Percentiles rank a stretch among this genome's conserved stretches.
Evolutionary conservation across 2,329 filamentous ascomycete genomes (phyloP).

Genomic region (Arthrobotrys iridis): DNA sequence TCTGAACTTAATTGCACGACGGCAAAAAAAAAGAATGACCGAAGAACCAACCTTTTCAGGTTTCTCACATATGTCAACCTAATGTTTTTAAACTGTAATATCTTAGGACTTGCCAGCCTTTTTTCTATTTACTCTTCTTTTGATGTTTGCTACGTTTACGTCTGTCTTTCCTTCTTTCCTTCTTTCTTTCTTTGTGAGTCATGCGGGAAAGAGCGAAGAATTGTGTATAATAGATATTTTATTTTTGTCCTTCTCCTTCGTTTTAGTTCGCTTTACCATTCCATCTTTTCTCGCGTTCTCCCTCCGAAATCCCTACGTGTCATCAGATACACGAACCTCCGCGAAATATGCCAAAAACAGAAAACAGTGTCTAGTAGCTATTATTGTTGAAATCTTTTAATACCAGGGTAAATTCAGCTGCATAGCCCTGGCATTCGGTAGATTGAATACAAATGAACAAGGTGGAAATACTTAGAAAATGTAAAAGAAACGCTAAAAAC

Average conservation of each 20-base stretch:
- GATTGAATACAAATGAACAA: background rate
- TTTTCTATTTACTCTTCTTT: background rate
- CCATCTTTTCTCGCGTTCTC: background rate
- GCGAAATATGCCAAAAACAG: background rate
- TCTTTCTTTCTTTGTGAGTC: background rate
- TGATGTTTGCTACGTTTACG: background rate
- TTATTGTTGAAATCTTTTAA: conserved; percentile 28
- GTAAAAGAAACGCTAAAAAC: conserved; percentile 43
- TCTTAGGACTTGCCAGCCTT: background rate
- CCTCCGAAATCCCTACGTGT: background rate
- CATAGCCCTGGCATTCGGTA: background rate
- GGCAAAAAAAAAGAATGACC: conserved; percentile 27
- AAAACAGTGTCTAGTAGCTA: background rate
- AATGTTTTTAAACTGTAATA: conserved; percentile 12
- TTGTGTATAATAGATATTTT: conserved; percentile 29
- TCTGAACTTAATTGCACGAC: conserved; percentile 13
- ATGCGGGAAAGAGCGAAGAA: conserved; percentile 12
- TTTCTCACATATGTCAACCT: background rate
- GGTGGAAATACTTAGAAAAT: background rate
- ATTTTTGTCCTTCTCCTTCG: background rate
- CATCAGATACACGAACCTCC: background rate
- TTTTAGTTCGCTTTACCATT: background rate
- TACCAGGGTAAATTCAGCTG: background rate
- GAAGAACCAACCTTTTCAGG: background rate
- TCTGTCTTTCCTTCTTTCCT: background rate